Conservation (phyloP, 768 basidiomycete genomes). For the Hortiboletus campestris region DNA sequence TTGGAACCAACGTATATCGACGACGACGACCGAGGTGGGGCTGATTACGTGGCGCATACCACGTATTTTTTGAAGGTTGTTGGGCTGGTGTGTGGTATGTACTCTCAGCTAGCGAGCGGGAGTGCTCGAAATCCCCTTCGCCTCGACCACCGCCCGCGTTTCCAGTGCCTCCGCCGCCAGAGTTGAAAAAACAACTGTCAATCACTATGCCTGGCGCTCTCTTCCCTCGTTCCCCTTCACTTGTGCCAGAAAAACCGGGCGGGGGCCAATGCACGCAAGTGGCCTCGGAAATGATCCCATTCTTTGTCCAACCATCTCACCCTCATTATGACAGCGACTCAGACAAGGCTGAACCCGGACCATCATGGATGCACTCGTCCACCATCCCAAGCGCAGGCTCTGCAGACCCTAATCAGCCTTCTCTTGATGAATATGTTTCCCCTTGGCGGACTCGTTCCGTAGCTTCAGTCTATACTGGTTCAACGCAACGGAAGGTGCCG, state of each 20-base stretch:
- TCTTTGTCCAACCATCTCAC: neutral
- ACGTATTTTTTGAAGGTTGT: neutral
- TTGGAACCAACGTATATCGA: neutral
- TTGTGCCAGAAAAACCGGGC: conserved; percentile 41
- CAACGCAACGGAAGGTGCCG: conserved; percentile 37
- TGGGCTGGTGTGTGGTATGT: conserved; percentile 19
- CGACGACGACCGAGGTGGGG: conserved; percentile 24
- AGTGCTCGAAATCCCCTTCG: conserved; percentile 21
- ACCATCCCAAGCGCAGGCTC: neutral
- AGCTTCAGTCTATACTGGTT: conserved; percentile 50
- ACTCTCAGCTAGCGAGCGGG: conserved; percentile 19
- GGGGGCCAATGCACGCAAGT: neutral
- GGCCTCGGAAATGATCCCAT: neutral
- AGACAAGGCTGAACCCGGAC: conserved; percentile 13
- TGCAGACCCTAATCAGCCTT: neutral
- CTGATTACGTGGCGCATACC: neutral
- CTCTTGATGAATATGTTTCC: conserved; percentile 19
- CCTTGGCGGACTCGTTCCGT: conserved; percentile 35
- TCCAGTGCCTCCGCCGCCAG: conserved; percentile 32
- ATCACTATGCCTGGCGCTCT: conserved; percentile 78
- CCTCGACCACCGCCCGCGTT: conserved; percentile 10
- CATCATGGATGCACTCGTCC: conserved; percentile 14
- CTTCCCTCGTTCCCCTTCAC: conserved; percentile 70
- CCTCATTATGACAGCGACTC: neutral
- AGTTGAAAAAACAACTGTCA: conserved; percentile 36